A percentile compares a stretch with the other conserved stretches of the same genome.
Conservation (phyloP, 768 basidiomycete genomes). For the Tricholoma terreum region DNA sequence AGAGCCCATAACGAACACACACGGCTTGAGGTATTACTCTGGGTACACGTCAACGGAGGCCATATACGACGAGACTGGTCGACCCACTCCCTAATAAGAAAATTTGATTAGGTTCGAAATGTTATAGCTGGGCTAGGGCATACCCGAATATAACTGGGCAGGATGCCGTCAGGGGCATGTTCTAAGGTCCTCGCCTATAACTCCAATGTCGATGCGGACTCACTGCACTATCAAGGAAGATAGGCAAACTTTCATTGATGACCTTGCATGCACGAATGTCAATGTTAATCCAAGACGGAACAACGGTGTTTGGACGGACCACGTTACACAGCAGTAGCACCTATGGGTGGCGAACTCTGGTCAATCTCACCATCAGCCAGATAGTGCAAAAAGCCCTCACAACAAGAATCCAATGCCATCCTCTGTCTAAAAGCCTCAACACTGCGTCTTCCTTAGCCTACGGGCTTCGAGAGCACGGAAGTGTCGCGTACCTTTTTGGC, state of each 20-base stretch:
- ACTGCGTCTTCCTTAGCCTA: slow-evolving; percentile 36
- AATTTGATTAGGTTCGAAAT: too few relatives aligned
- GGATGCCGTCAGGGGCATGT: too few relatives aligned
- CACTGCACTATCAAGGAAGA: slow-evolving; percentile 76
- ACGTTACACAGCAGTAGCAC: slow-evolving; percentile 89
- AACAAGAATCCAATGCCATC: slow-evolving; percentile 93
- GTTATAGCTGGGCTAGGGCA: slow-evolving; percentile 19
- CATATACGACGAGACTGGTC: too few relatives aligned
- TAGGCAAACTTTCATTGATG: slow-evolving; percentile 79
- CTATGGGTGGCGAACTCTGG: too few relatives aligned
- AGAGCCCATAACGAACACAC: slow-evolving; percentile 75
- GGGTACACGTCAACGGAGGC: neutral
- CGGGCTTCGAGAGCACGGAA: too few relatives aligned
- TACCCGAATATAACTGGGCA: slow-evolving; percentile 91
- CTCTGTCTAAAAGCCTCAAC: slow-evolving; percentile 52
- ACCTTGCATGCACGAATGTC: too few relatives aligned
- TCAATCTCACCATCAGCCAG: too few relatives aligned
- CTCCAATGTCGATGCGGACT: too few relatives aligned
- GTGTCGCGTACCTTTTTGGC: slow-evolving; percentile 68
- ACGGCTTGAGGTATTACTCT: slow-evolving; percentile 69
- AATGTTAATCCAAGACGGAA: too few relatives aligned
- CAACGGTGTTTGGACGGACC: slow-evolving; percentile 37
- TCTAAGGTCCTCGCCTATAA: too few relatives aligned
- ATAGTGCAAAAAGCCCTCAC: too few relatives aligned
- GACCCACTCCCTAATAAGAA: too few relatives aligned